These are phyloP conservation scores for Lasiosphaeria miniovina DNA, from an alignment of 495 filamentous ascomycete genomes.

Conservation along the genomic window DNA sequence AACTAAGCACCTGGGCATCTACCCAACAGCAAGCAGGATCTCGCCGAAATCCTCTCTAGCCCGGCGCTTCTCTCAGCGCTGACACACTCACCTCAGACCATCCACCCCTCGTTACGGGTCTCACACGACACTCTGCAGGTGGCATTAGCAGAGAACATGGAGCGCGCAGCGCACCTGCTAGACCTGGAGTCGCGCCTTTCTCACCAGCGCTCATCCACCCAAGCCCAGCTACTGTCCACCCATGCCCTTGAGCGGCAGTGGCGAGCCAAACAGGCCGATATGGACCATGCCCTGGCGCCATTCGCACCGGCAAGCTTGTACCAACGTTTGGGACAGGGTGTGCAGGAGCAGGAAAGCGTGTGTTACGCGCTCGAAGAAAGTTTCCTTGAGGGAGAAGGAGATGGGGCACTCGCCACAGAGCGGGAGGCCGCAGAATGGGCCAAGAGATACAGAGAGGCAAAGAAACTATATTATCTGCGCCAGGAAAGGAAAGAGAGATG, in stretches of 20 bases:
- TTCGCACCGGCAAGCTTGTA: constrained; percentile 85
- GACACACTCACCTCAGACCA: constrained; percentile 60
- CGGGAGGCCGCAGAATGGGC: constrained; percentile 83
- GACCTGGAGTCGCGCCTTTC: constrained; percentile 59
- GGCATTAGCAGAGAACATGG: constrained; percentile 65
- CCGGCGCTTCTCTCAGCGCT: constrained; percentile 60
- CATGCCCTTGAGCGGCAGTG: constrained; percentile 88
- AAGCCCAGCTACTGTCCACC: constrained; percentile 76
- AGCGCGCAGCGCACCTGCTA: constrained; percentile 59
- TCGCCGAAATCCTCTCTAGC: constrained; percentile 62
- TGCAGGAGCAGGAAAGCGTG: constrained; percentile 80
- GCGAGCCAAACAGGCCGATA: constrained; percentile 80
- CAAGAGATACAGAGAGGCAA: constrained; percentile 70
- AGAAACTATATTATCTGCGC: constrained; percentile 68
- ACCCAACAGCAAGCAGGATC: constrained; percentile 51
- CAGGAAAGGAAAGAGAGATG: constrained; percentile 83
- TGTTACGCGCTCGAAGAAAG: constrained; percentile 84
- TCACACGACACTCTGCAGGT: constrained; percentile 54
- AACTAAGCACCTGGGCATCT: too few species aligned
- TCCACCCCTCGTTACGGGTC: constrained; percentile 58
- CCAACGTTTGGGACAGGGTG: constrained; percentile 66
- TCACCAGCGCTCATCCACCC: constrained; percentile 61
- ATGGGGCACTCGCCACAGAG: constrained; percentile 54
- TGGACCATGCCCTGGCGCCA: constrained; percentile 78
- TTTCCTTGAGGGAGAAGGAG: constrained; percentile 60